These are phyloP conservation scores for Suhomyces sp. DNA, from an alignment of 805 yeast genomes.

Conservation along the genomic window DNA sequence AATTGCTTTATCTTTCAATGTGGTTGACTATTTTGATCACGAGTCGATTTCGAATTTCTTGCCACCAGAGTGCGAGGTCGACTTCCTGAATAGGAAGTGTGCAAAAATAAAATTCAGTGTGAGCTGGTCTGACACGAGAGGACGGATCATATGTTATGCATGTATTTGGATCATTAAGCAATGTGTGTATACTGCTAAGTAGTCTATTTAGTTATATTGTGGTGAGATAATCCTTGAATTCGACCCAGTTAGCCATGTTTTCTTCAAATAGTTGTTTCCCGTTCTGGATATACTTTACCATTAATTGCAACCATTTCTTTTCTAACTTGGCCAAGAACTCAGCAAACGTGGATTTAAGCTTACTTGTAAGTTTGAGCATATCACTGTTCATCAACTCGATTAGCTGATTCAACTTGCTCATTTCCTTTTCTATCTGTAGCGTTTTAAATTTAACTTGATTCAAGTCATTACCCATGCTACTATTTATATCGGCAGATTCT, in stretches of 20 bases:
- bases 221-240: constrained; percentile 22
- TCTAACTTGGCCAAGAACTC: constrained; percentile 39
- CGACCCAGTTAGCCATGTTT: constrained; percentile 32
- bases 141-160: background rate
- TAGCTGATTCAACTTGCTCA: constrained; percentile 47
- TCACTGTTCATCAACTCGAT: constrained; percentile 43
- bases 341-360: constrained; percentile 40
- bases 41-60: background rate
- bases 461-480: background rate
- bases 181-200: background rate
- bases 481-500: constrained; percentile 6
- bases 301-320: constrained; percentile 36
- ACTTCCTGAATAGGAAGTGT: constrained; percentile 8
- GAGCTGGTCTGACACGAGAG: background rate
- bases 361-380: constrained; percentile 41
- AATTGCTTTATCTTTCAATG: background rate
- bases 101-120: background rate
- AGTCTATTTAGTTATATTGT: background rate
- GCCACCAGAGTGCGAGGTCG: constrained; percentile 8
- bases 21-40: background rate
- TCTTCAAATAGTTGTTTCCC: constrained; percentile 33
- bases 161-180: background rate
- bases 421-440: constrained; percentile 39
- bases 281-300: constrained; percentile 35
- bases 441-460: constrained; percentile 27